Percentiles rank a stretch among this genome's conserved stretches.
Evolutionary conservation across 163 green algal genomes (phyloP).

Genomic region (Scenedesmus sp.): DNA sequence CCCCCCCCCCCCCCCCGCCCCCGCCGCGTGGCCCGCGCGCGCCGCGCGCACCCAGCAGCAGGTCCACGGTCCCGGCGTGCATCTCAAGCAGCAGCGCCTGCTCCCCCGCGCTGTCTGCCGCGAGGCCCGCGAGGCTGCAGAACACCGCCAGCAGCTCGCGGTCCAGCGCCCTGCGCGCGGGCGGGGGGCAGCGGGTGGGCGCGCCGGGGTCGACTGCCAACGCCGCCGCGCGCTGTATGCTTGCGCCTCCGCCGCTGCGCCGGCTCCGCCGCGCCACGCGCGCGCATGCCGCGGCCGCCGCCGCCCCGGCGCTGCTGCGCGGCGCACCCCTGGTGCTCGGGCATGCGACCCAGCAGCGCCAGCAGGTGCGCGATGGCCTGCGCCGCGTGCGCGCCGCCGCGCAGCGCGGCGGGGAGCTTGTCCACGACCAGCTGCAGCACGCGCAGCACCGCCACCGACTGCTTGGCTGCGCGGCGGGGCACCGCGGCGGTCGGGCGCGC

Average conservation of each 20-base stretch:
- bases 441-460: conserved; percentile 28
- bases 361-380: conserved; percentile 16
- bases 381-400: conserved; percentile 11
- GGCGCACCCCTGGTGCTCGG: not conserved
- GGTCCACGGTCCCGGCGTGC: conserved; percentile 44
- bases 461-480: conserved; percentile 15
- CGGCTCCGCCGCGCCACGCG: not conserved
- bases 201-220: too few relatives aligned
- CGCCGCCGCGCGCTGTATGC: conserved; percentile 16
- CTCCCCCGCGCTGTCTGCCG: not conserved
- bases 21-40: too few relatives aligned
- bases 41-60: conserved; percentile 43
- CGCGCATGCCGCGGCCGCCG: not conserved
- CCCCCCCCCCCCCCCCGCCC: too few relatives aligned
- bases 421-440: conserved; percentile 45
- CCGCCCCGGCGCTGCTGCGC: not conserved
- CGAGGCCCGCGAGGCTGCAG: conserved; percentile 6
- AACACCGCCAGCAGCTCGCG: conserved; percentile 32
- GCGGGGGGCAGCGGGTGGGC: not conserved
- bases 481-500: too few relatives aligned
- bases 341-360: conserved; percentile 8
- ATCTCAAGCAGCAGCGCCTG: conserved; percentile 34
- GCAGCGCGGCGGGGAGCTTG: conserved; percentile 9
- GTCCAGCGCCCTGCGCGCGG: conserved; percentile 13
- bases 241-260: not conserved